phyloP scores from a whole-genome alignment of 495 filamentous ascomycete genomes.

The Aspergillus ellipticus region DNA sequence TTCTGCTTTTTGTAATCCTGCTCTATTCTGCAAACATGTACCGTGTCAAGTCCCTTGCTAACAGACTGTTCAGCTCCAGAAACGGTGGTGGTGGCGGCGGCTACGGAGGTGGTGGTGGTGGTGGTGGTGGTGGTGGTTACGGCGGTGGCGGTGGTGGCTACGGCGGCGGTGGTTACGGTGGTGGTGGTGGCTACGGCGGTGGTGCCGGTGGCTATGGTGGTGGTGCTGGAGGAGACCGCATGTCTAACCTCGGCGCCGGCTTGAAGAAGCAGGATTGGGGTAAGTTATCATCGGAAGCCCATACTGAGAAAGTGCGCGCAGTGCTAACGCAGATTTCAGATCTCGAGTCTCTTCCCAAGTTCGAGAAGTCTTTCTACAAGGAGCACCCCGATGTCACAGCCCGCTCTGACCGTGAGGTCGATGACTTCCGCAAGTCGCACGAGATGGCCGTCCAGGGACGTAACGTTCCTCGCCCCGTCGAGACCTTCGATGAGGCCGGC shows the following conservation, averaged over 20 bases:
- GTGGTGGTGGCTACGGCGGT: slow-evolving; percentile 44
- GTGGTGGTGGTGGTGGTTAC: slow-evolving; percentile 35
- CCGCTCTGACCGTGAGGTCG: slow-evolving; percentile 75
- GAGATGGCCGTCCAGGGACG: slow-evolving; percentile 73
- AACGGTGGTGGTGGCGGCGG: slow-evolving; percentile 45
- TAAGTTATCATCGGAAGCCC: slow-evolving; percentile 45
- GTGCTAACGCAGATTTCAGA: slow-evolving; percentile 52
- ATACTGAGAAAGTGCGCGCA: background rate
- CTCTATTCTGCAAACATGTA: background rate
- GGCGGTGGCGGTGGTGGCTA: slow-evolving; percentile 56
- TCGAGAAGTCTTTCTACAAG: slow-evolving; percentile 99
- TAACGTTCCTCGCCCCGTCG: slow-evolving; percentile 85
- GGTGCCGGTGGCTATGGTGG: slow-evolving; percentile 47
- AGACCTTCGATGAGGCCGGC: slow-evolving; percentile 95
- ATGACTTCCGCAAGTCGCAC: slow-evolving; percentile 77
- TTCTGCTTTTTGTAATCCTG: background rate
- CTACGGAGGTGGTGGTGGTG: slow-evolving; percentile 38
- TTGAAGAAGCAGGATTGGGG: slow-evolving; percentile 86
- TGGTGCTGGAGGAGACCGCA: slow-evolving; percentile 77
- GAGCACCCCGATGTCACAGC: slow-evolving; percentile 73
- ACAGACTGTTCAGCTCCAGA: slow-evolving; percentile 35
- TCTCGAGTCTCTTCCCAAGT: slow-evolving; percentile 77
- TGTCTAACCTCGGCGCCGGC: slow-evolving; percentile 83
- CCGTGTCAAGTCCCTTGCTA: background rate
- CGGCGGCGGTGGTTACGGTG: slow-evolving; percentile 48